Conservation (phyloP, 805 yeast species). For the Crinitomyces ghanaensis region DNA sequence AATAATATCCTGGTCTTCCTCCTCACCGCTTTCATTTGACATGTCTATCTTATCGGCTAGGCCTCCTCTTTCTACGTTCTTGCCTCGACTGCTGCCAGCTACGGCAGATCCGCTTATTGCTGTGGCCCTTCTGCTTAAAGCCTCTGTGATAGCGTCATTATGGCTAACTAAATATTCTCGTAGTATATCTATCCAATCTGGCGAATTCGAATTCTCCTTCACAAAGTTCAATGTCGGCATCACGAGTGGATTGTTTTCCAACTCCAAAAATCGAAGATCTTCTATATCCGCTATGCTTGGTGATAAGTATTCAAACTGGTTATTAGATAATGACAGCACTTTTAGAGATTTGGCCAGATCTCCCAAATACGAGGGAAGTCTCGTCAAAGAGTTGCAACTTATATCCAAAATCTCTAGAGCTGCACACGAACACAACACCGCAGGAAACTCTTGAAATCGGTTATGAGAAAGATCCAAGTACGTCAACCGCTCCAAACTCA, state of each 20-base stretch:
- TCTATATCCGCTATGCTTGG: constrained; percentile 40
- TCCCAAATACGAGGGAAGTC: constrained; percentile 36
- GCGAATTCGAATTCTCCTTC: no score
- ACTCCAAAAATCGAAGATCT: constrained; percentile 45
- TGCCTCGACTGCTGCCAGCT: no score
- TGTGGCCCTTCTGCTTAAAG: no score
- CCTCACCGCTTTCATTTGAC: no score
- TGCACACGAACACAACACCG: constrained; percentile 23
- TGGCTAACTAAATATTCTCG: constrained; percentile 31
- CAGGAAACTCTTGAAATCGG: constrained; percentile 42
- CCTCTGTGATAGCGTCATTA: constrained; percentile 16
- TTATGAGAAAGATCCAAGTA: constrained; percentile 61
- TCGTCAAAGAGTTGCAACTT: constrained; percentile 42
- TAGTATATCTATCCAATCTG: constrained; percentile 37
- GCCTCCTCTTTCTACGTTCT: no score
- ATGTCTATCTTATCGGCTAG: no score
- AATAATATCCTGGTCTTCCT: no score
- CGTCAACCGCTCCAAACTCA: constrained; percentile 32
- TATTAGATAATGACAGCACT: constrained; percentile 51
- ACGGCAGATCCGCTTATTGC: no score
- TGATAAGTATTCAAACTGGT: constrained; percentile 45
- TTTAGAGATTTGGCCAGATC: constrained; percentile 30
- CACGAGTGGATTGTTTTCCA: constrained; percentile 50
- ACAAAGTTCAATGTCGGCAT: constrained; percentile 41
- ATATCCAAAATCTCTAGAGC: constrained; percentile 56